Base-by-base conservation (phyloP, 768 basidiomycete species). In the Suillus paluster region DNA sequence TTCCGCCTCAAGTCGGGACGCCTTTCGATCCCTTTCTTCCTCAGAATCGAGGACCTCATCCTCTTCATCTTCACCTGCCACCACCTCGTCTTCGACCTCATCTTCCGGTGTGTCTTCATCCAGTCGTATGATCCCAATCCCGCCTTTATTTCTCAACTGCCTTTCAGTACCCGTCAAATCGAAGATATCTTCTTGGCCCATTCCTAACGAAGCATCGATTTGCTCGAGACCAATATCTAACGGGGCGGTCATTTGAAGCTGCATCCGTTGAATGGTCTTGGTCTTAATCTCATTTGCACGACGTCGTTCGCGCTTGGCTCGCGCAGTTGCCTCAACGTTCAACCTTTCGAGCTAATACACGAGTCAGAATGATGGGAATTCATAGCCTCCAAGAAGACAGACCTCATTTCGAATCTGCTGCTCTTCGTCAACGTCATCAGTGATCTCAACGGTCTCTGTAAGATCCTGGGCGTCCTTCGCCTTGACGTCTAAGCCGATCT, bases 231-330 rank as follows among this genome's bases (percentile, higher is more conserved):
- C 96, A 65, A 99, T 95, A 68, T 98, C 97, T 66, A 96, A 79
- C n/a, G 97, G 97, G 21, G 95, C 94, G 14, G 92, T 93, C 97
- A 99, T 99, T 71, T 93, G 90, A 50, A 99, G 83, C 73, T 99
- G 97, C 87, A 99, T 91, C 57, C 96, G 90, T 71, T 94, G 93
- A 44, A 99, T 89, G 1, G 94, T 92, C 66, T 90, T 87, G 33
- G 85, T 82, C 77, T 92, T 94, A 70, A 92, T 81, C 78, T 99
- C 97, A 75, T 98, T 98, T 2, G 89, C 87, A 39, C 88, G 85
- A 58, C 95, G 86, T 58, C 92, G 85, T 67, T 94, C 91, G 9
- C 92, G 89, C 73, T 94, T 95, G 44, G 84, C 73, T 52, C 88
- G 86, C 33, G 89, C 85, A 44, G 83, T 80, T 34, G 85, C 89